phyloP scores from a whole-genome alignment of 2,329 filamentous ascomycete genomes.

The Fusarium avenaceum region DNA sequence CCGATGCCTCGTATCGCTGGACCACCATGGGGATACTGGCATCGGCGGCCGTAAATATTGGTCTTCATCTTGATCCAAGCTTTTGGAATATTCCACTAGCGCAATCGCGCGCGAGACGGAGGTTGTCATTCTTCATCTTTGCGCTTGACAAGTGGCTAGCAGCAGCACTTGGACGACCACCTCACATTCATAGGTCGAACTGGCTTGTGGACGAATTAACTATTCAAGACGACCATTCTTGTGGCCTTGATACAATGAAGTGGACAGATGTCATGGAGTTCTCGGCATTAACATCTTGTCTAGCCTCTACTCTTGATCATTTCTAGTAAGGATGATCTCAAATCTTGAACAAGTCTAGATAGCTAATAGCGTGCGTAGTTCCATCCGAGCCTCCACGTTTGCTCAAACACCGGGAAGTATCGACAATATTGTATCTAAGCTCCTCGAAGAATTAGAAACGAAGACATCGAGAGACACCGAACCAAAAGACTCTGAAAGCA shows the following conservation, averaged over 20 bases:
- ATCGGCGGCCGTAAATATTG: background rate
- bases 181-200: background rate
- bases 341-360: no score
- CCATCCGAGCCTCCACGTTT: background rate
- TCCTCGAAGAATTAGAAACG: background rate
- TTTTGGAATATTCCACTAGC: background rate
- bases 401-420: background rate
- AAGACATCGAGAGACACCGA: accelerated
- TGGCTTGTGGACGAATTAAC: background rate
- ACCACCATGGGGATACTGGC: background rate
- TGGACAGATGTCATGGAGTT: background rate
- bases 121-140: background rate
- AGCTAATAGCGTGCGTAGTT: background rate
- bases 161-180: constrained; percentile 6
- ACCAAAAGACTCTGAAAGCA: accelerated
- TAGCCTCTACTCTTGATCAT: background rate
- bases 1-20: constrained; percentile 9
- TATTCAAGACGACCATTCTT: background rate
- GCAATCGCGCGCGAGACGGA: background rate
- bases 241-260: background rate
- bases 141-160: constrained; percentile 8
- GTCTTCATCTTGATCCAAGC: background rate
- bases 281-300: background rate
- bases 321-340: background rate
- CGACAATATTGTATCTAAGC: background rate